phyloP scores from a whole-genome alignment of 208 protist species.

The Blechomonas ayalai region DNA sequence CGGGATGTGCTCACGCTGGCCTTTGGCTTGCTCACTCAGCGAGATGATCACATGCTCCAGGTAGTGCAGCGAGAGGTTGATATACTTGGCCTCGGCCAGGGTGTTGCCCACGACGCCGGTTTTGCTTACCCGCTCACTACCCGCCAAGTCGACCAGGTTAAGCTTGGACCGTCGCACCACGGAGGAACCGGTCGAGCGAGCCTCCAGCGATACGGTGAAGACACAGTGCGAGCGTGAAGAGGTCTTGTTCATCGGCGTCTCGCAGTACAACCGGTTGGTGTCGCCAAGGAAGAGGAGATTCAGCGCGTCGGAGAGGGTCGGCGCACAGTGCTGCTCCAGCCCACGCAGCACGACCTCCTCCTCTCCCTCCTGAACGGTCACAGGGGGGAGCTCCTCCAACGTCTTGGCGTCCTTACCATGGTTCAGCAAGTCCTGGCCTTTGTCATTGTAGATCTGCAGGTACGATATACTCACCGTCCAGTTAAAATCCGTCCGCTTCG shows the following conservation, averaged over 20 bases:
- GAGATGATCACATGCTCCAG: slow-evolving; percentile 85
- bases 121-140: slow-evolving; percentile 86
- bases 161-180: slow-evolving; percentile 67
- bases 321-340: slow-evolving; percentile 57
- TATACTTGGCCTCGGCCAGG: slow-evolving; percentile 80
- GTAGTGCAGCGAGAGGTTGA: slow-evolving; percentile 89
- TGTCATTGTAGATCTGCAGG: slow-evolving; percentile 91
- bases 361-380: slow-evolving; percentile 59
- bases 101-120: slow-evolving; percentile 68
- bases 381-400: slow-evolving; percentile 54
- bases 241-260: slow-evolving; percentile 91
- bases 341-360: slow-evolving; percentile 53
- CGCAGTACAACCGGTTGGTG: slow-evolving; percentile 79
- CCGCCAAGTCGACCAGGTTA: slow-evolving; percentile 90
- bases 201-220: slow-evolving; percentile 80
- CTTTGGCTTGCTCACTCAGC: slow-evolving; percentile 73
- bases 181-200: slow-evolving; percentile 32
- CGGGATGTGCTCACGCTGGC: slow-evolving; percentile 85
- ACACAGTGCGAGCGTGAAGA: slow-evolving; percentile 91
- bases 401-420: slow-evolving; percentile 82
- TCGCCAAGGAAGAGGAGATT: slow-evolving; percentile 84
- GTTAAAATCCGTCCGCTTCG: slow-evolving; percentile 17
- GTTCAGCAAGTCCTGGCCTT: slow-evolving; percentile 86
- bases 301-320: slow-evolving; percentile 66
- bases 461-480: slow-evolving; percentile 64